Conservation (phyloP, 2,329 filamentous ascomycete genomes). For the Metarhizium brunneum region DNA sequence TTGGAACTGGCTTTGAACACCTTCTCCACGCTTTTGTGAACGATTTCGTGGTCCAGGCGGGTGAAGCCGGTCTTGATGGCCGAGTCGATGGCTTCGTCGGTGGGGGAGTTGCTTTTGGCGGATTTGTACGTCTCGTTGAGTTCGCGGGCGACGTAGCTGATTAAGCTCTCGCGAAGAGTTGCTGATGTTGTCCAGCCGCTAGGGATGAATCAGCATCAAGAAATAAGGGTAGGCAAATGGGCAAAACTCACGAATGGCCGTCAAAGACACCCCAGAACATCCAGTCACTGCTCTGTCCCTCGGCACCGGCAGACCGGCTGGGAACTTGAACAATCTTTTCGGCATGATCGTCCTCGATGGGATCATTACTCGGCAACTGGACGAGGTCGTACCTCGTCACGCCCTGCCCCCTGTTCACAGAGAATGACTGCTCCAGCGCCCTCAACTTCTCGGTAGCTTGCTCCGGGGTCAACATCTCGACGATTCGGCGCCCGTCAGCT, state of each 20-base stretch:
- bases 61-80: slow-evolving; percentile 92
- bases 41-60: slow-evolving; percentile 86
- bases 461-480: slow-evolving; percentile 95
- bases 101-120: slow-evolving; percentile 52
- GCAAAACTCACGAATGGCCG: slow-evolving; percentile 68
- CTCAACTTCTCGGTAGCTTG: slow-evolving; percentile 86
- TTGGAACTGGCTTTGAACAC: slow-evolving; percentile 85
- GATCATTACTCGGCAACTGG: slow-evolving; percentile 91
- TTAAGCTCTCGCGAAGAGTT: slow-evolving; percentile 84
- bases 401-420: slow-evolving; percentile 80
- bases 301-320: slow-evolving; percentile 34
- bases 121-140: slow-evolving; percentile 86
- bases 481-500: slow-evolving; percentile 71
- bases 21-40: slow-evolving; percentile 84
- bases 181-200: slow-evolving; percentile 98
- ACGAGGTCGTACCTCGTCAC: slow-evolving; percentile 92
- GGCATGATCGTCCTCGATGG: slow-evolving; percentile 96
- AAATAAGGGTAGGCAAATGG: background rate
- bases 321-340: slow-evolving; percentile 96
- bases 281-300: slow-evolving; percentile 61
- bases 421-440: slow-evolving; percentile 82
- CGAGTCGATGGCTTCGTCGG: slow-evolving; percentile 71
- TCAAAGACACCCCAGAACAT: slow-evolving; percentile 99
- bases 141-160: slow-evolving; percentile 86
- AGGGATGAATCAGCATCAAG: slow-evolving; percentile 10